A percentile compares a stretch with the other conserved stretches of the same genome.
Evolutionary conservation across 2,329 filamentous ascomycete species (phyloP).

Genomic region (Ophiocordyceps polyrhachis-furcata): DNA sequence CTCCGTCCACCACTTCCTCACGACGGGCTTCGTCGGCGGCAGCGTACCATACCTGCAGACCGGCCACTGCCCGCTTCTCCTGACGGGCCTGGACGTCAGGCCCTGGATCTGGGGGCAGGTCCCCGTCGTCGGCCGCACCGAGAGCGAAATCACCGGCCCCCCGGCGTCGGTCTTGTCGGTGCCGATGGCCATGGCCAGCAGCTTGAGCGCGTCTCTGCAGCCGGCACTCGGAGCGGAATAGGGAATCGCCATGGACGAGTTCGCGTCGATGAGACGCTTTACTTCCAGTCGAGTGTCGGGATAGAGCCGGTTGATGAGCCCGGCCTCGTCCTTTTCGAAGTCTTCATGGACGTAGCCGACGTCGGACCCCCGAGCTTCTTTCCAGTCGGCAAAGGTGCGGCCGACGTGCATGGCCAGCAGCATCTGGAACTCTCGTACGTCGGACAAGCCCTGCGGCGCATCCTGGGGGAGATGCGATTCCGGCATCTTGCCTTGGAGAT

Average conservation of each 20-base stretch:
- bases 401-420: not conserved
- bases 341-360: not conserved
- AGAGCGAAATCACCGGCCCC: not conserved
- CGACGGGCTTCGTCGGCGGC: not conserved
- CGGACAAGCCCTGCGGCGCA: not conserved
- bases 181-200: not conserved
- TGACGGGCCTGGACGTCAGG: not conserved
- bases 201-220: not conserved
- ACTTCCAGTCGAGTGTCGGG: not conserved
- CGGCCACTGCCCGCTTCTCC: not conserved
- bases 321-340: not conserved
- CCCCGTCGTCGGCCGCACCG: not conserved
- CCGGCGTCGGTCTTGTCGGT: not conserved
- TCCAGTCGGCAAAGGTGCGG: not conserved
- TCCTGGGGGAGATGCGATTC: not conserved
- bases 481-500: not conserved
- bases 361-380: not conserved
- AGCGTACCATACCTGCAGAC: not conserved
- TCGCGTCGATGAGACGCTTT: not conserved
- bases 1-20: not conserved
- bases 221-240: not conserved
- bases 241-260: not conserved
- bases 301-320: not conserved
- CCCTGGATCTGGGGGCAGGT: not conserved
- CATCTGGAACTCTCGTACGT: not conserved